Evolutionary conservation across 164 flowering plant species (phyloP).

Genomic region (Buxus sempervirens): DNA sequence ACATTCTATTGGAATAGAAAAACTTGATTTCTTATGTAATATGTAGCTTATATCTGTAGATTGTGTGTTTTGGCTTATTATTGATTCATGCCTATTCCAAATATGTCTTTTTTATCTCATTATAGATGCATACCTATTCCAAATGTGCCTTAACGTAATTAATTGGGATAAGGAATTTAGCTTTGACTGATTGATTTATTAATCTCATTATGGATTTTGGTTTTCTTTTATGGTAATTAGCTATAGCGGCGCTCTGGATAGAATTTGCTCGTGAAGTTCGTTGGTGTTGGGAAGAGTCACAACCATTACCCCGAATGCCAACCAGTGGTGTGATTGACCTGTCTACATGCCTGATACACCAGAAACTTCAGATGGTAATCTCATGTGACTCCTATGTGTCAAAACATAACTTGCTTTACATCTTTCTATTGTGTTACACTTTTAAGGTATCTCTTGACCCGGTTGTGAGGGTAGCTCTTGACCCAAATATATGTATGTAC

Average conservation of each 20-base stretch:
- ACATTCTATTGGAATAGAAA: not conserved
- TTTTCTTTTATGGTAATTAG: constrained; percentile 35
- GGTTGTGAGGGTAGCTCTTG: too few relatives aligned
- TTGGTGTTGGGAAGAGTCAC: constrained; percentile 98
- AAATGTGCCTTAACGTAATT: too few relatives aligned
- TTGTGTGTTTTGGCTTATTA: too few relatives aligned
- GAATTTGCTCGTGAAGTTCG: constrained; percentile 97
- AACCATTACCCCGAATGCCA: constrained; percentile 78
- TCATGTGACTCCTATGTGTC: not conserved
- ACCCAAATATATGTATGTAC: too few relatives aligned
- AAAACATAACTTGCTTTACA: constrained; percentile 1
- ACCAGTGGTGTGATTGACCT: constrained; percentile 62
- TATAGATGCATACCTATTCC: too few relatives aligned
- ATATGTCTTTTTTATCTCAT: not conserved
- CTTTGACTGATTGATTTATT: too few relatives aligned
- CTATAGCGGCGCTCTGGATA: constrained; percentile 88
- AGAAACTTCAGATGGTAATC: constrained; percentile 91
- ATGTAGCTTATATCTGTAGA: too few relatives aligned
- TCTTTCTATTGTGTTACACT: too few relatives aligned
- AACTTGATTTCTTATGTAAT: too few relatives aligned
- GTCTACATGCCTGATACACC: constrained; percentile 83
- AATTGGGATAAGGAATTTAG: too few relatives aligned
- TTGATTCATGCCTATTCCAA: too few relatives aligned
- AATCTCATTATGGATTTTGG: not conserved
- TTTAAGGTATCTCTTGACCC: too few relatives aligned